These are phyloP conservation scores for Boletus smithii DNA, from an alignment of 1,284 basidiomycete genomes.

Conservation along the genomic window DNA sequence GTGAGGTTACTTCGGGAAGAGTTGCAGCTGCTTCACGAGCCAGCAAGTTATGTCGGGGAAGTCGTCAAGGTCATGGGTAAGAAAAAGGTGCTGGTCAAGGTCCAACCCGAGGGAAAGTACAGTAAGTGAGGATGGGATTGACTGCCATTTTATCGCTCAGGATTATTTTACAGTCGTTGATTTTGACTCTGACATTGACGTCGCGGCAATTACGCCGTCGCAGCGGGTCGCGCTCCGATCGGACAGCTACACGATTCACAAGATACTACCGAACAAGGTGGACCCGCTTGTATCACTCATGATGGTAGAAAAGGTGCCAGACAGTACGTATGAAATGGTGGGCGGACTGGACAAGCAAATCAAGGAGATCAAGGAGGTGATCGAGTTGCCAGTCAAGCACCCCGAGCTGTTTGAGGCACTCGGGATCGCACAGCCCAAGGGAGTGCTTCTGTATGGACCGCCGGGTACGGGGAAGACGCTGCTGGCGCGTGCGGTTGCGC, in stretches of 20 bases:
- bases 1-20: conserved; percentile 90
- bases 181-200: conserved; percentile 85
- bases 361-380: conserved; percentile 99
- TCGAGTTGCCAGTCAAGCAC: conserved; percentile 97
- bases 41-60: conserved; percentile 97
- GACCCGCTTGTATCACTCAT: conserved; percentile 94
- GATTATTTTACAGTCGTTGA: conserved; percentile 74
- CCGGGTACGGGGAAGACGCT: conserved; percentile 97
- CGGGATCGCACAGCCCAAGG: conserved; percentile 97
- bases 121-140: conserved; percentile 49
- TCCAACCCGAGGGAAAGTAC: conserved; percentile 98
- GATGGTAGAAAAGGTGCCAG: conserved; percentile 99
- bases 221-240: conserved; percentile 94
- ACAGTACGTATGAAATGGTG: conserved; percentile 99
- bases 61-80: conserved; percentile 99
- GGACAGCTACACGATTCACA: conserved; percentile 93
- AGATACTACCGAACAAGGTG: conserved; percentile 92
- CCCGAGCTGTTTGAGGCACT: conserved; percentile 96
- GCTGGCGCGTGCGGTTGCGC: conserved; percentile 90
- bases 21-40: conserved; percentile 92
- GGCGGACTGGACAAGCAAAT: conserved; percentile 98
- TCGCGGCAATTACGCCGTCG: conserved; percentile 78
- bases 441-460: conserved; percentile 93
- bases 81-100: conserved; percentile 98
- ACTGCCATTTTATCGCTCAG: neutral